Evolutionary conservation across 2,329 filamentous ascomycete species (phyloP).

Genomic region (Penicillium sp.): DNA sequence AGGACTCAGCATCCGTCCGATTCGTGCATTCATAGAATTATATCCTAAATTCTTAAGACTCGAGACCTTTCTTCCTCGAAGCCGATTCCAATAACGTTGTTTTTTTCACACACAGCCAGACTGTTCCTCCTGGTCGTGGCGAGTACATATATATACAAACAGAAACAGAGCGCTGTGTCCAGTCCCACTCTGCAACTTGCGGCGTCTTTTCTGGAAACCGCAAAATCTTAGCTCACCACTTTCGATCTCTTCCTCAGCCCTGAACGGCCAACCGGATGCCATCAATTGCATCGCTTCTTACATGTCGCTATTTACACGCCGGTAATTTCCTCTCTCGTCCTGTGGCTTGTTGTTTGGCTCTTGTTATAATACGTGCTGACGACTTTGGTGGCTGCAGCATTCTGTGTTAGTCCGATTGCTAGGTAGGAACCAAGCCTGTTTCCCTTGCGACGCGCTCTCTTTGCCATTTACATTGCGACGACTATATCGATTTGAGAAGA

Average conservation of each 20-base stretch:
- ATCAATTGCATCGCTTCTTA: not conserved
- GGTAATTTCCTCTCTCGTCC: not conserved
- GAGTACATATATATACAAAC: not conserved
- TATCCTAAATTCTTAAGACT: not conserved
- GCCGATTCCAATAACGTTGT: not conserved
- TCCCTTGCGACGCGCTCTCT: not conserved
- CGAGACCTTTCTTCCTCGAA: not conserved
- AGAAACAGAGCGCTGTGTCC: not conserved
- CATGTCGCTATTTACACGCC: constrained; percentile 6
- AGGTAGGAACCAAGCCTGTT: constrained; percentile 1
- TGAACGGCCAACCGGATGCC: not conserved
- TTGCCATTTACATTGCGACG: not conserved
- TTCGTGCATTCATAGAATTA: not conserved
- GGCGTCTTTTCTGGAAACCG: constrained; percentile 6
- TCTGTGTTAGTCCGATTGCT: constrained; percentile 9
- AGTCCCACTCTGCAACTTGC: constrained; percentile 11
- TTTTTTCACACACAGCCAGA: not conserved
- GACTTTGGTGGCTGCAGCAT: constrained; percentile 1
- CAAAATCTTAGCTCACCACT: constrained; percentile 8
- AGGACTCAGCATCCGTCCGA: not conserved
- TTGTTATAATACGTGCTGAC: not conserved
- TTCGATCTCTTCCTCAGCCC: not conserved
- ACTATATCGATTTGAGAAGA: not conserved
- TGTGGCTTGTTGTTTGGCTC: not conserved
- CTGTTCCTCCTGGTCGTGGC: not conserved